Evolutionary conservation across 805 yeast species (phyloP).

Genomic region (Brettanomyces bruxellensis): DNA sequence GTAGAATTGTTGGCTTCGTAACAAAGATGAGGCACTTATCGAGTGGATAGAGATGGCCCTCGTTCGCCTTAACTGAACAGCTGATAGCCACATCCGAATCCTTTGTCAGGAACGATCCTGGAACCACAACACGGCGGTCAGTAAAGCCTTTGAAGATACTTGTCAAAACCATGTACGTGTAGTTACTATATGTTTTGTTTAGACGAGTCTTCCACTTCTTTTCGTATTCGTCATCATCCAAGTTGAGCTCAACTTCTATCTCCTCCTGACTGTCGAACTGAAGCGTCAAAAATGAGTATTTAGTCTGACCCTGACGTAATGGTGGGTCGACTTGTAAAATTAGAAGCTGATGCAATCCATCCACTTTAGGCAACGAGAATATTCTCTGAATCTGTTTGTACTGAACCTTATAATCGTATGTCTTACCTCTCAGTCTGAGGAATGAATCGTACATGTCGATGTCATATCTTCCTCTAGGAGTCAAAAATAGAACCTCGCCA

Average conservation of each 20-base stretch:
- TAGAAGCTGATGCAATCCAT: constrained; percentile 81
- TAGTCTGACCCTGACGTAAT: constrained; percentile 94
- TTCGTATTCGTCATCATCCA: constrained; percentile 75
- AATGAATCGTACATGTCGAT: constrained; percentile 86
- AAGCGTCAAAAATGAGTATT: constrained; percentile 84
- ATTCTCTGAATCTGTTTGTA: constrained; percentile 84
- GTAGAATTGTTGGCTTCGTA: constrained; percentile 88
- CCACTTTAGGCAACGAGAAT: constrained; percentile 89
- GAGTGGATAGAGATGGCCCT: constrained; percentile 87
- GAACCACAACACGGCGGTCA: constrained; percentile 74
- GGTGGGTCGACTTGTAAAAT: constrained; percentile 95
- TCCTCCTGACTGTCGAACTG: constrained; percentile 90
- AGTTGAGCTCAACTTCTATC: constrained; percentile 78
- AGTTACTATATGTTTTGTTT: constrained; percentile 62
- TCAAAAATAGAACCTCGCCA: constrained; percentile 81
- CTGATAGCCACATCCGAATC: constrained; percentile 79
- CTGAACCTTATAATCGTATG: constrained; percentile 93
- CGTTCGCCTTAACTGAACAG: constrained; percentile 90
- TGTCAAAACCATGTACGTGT: constrained; percentile 78
- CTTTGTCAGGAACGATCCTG: constrained; percentile 72
- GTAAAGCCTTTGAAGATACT: constrained; percentile 87
- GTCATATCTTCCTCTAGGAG: constrained; percentile 98
- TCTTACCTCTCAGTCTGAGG: constrained; percentile 89
- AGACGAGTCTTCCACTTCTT: constrained; percentile 65
- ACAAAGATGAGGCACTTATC: constrained; percentile 87